Evolutionary conservation across 2,329 filamentous ascomycete species (phyloP).

Genomic region (Colletotrichum gloeosporioides): DNA sequence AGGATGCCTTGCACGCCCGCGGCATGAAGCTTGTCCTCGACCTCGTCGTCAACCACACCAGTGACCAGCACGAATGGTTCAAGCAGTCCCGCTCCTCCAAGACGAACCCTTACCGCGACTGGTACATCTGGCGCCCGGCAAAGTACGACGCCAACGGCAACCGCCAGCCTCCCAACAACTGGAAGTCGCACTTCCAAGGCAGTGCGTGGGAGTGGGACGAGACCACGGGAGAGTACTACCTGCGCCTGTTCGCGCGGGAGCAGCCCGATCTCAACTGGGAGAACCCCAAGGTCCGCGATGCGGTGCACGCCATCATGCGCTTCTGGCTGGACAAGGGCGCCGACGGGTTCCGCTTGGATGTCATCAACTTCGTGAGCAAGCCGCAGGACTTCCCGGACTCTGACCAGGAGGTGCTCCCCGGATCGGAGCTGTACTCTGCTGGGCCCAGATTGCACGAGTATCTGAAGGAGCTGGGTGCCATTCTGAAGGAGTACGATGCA

Average conservation of each 20-base stretch:
- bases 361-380: constrained; percentile 73
- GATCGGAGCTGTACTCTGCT: constrained; percentile 56
- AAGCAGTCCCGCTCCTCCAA: constrained; percentile 58
- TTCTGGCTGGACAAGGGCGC: constrained; percentile 77
- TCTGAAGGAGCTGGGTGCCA: constrained; percentile 47
- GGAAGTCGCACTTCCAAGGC: constrained; percentile 38
- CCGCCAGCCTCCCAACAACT: constrained; percentile 66
- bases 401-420: constrained; percentile 31
- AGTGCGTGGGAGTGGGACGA: constrained; percentile 56
- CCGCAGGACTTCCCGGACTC: constrained; percentile 60
- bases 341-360: constrained; percentile 71
- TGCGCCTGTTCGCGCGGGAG: constrained; percentile 72
- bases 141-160: constrained; percentile 61
- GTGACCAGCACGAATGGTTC: constrained; percentile 63
- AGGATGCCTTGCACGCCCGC: constrained; percentile 63
- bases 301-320: constrained; percentile 71
- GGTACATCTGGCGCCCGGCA: constrained; percentile 71
- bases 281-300: constrained; percentile 66
- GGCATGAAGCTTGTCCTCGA: constrained; percentile 76
- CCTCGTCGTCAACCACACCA: constrained; percentile 76
- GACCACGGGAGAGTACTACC: constrained; percentile 58
- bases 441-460: constrained; percentile 55
- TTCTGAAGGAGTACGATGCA: constrained; percentile 52
- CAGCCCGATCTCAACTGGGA: constrained; percentile 85
- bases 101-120: constrained; percentile 60